Conservation (phyloP, 768 basidiomycete genomes). For the Xanthoconium stramineum region DNA sequence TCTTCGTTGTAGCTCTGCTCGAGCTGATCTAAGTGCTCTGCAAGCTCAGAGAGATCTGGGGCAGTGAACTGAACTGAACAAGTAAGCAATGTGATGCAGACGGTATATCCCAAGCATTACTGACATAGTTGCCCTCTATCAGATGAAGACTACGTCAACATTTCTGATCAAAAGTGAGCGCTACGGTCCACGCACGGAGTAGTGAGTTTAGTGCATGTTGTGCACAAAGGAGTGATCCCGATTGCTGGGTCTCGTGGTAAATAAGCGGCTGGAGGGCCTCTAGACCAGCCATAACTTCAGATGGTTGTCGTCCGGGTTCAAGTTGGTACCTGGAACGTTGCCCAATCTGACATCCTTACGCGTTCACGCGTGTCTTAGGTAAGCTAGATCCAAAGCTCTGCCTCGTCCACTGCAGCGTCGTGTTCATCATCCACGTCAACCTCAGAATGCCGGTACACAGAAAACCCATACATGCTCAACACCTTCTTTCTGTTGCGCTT, state of each 20-base stretch:
- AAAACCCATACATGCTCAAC: neutral
- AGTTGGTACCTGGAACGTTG: constrained; percentile 3
- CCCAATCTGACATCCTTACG: constrained; percentile 21
- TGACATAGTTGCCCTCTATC: constrained; percentile 48
- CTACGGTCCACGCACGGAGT: constrained; percentile 50
- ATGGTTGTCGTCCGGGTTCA: constrained; percentile 11
- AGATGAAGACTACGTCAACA: constrained; percentile 15
- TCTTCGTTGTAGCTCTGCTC: constrained; percentile 58
- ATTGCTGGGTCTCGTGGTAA: constrained; percentile 77
- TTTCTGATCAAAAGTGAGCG: constrained; percentile 42
- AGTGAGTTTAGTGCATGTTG: constrained; percentile 83
- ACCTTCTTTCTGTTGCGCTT: constrained; percentile 12
- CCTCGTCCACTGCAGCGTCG: neutral
- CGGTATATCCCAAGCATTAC: constrained; percentile 19
- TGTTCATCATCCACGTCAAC: neutral
- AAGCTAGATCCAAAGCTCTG: constrained; percentile 15
- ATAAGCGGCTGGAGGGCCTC: constrained; percentile 54
- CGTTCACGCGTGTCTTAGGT: constrained; percentile 34
- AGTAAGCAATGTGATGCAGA: constrained; percentile 9
- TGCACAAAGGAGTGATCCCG: constrained; percentile 81
- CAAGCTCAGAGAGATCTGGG: constrained; percentile 75
- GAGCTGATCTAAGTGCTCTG: constrained; percentile 60
- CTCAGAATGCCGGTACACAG: constrained; percentile 23
- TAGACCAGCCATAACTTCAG: constrained; percentile 51
- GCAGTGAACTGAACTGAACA: constrained; percentile 59